Evolutionary conservation across 495 filamentous ascomycete genomes (phyloP), one percentile per base, ranked within the genome.

Genomic region (Tetracladium setigerum): DNA sequence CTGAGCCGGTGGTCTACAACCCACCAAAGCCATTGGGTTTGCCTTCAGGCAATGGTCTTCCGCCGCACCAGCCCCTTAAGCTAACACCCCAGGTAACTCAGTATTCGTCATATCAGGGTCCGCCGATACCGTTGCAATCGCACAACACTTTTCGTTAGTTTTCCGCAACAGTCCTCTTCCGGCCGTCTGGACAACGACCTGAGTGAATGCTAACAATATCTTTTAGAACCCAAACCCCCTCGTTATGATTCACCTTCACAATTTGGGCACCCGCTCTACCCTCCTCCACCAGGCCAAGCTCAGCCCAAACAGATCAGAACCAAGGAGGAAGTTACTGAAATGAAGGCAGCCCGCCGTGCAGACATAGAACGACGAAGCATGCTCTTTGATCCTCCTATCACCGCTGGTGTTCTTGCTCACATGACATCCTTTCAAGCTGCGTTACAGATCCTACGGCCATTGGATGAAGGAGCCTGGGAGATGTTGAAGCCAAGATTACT

Each of bases 351-450:
- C 18, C 71, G 81, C 47, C 68, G 71, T 54, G 65, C 68, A 4
- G 85, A 85, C 53, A 88, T 88, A 49, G 83, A 88, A 58, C 71
- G 71, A 30, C 76, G 82, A 15, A 82, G 81, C 55, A 55, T 72
- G 58, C 62, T 69, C 19, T 62, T 89, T 13, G 57, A 77, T 31
- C 85, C 84, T 12, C 81, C 84, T 14, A 57, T 89, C 35, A 55
- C 62, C 17, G 59, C 79, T 27, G 66, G 67, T 47, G 63, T 86
- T 12, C 67, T 89, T 31, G 68, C 67, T 33, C 78, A 81, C 47
- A 82, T 87, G 58, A 74, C 81, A 8, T 76, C 83, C 0, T 88
- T 84, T 51, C 76, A 82, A 52, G 81, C 81, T 12, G 80, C 86
- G 12, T 70, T 81, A 31, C 77, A 84, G 33, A 84, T 87, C 37